Conservation (phyloP, 2,329 filamentous ascomycete genomes). For the Colletotrichum aenigma region DNA sequence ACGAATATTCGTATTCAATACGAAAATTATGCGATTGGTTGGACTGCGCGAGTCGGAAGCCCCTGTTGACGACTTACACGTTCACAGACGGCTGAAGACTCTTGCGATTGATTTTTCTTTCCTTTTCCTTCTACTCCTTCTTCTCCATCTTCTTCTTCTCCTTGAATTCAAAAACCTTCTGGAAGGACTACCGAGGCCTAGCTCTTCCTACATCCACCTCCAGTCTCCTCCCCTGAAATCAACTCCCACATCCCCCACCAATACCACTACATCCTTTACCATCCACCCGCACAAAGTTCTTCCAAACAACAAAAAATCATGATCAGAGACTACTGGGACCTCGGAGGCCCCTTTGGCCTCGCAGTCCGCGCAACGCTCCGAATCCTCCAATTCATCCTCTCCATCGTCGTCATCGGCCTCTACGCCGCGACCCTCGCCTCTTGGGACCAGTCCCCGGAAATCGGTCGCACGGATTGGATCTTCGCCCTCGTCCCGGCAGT, state of each 20-base stretch:
- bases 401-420: constrained; percentile 5
- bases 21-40: neutral
- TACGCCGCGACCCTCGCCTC: constrained; percentile 8
- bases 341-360: constrained; percentile 7
- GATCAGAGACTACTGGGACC: constrained; percentile 13
- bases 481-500: constrained; percentile 8
- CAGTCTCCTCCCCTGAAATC: neutral
- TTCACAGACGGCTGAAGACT: neutral
- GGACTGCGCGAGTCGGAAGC: neutral
- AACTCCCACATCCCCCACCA: neutral
- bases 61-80: constrained; percentile 6
- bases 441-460: neutral
- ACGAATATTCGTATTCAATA: neutral
- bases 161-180: neutral
- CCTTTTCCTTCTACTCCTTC: neutral
- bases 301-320: neutral
- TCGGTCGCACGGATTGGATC: neutral
- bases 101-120: neutral
- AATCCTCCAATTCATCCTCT: constrained; percentile 15
- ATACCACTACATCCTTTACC: neutral
- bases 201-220: neutral
- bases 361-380: neutral
- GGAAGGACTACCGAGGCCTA: neutral
- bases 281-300: neutral
- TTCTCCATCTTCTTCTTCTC: neutral